Percentiles rank a stretch among this genome's conserved stretches.
Evolutionary conservation across 2,329 filamentous ascomycete species (phyloP).

Genomic region (Aureobasidium pullulans): DNA sequence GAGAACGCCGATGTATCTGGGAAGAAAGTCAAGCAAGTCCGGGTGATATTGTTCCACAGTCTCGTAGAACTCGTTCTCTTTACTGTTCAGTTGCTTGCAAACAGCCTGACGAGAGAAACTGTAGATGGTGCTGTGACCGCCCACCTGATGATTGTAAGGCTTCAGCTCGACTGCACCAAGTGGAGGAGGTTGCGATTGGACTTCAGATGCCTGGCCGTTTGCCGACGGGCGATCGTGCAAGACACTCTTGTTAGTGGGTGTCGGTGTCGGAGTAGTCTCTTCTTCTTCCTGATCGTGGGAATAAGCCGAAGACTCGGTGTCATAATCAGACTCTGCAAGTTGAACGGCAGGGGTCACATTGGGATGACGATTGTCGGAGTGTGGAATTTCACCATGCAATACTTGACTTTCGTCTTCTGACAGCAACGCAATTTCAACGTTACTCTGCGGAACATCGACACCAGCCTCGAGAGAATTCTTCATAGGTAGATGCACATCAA

Average conservation of each 20-base stretch:
- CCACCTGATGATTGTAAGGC: slow-evolving; percentile 94
- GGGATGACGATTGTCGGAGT: slow-evolving; percentile 30
- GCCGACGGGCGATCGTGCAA: background rate
- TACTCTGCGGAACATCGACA: slow-evolving; percentile 27
- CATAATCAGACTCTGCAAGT: slow-evolving; percentile 33
- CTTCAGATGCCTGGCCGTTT: slow-evolving; percentile 6
- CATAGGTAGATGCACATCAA: background rate
- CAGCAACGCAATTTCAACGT: slow-evolving; percentile 56
- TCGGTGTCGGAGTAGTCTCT: slow-evolving; percentile 41
- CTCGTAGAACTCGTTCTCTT: slow-evolving; percentile 98
- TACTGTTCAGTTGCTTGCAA: slow-evolving; percentile 96
- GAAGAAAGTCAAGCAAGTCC: slow-evolving; percentile 81
- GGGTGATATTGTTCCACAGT: slow-evolving; percentile 87
- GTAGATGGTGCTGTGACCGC: slow-evolving; percentile 93
- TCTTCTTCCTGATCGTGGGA: slow-evolving; percentile 38
- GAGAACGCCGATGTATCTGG: slow-evolving; percentile 92
- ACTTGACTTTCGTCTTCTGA: slow-evolving; percentile 54
- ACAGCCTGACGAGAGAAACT: slow-evolving; percentile 91
- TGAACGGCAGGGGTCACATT: slow-evolving; percentile 14
- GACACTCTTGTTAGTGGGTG: slow-evolving; percentile 26
- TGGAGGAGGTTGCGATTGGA: slow-evolving; percentile 43
- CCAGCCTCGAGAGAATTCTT: background rate
- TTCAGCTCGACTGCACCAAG: slow-evolving; percentile 91
- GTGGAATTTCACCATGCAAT: slow-evolving; percentile 51
- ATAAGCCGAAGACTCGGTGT: slow-evolving; percentile 35